These are phyloP conservation scores for Phaeotremella skinneri DNA, from an alignment of 768 basidiomycete species.

Conservation along the genomic window DNA sequence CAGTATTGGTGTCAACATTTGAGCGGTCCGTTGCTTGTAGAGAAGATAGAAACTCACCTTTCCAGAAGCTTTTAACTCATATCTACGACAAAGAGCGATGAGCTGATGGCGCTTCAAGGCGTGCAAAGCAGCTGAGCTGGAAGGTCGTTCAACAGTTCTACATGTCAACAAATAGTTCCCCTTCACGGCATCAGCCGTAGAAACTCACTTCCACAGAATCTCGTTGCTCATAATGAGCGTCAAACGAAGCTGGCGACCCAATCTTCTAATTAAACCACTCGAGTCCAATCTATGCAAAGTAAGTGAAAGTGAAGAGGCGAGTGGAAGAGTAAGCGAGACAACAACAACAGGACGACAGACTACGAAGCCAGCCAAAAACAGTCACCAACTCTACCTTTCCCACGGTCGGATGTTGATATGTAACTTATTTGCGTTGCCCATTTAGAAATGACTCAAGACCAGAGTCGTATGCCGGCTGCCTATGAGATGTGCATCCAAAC, in stretches of 20 bases:
- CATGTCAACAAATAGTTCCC: conserved; percentile 3
- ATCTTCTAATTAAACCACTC: too few relatives aligned
- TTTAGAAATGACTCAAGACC: too few relatives aligned
- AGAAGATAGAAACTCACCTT: conserved; percentile 25
- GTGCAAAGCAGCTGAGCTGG: conserved; percentile 39
- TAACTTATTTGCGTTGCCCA: background rate
- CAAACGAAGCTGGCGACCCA: too few relatives aligned
- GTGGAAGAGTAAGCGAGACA: background rate
- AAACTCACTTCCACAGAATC: conserved; percentile 39
- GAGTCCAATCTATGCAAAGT: too few relatives aligned
- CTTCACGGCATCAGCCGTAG: background rate
- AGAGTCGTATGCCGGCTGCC: too few relatives aligned
- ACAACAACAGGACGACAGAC: background rate
- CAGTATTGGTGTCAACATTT: background rate
- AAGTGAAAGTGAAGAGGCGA: too few relatives aligned
- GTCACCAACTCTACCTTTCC: conserved; percentile 3
- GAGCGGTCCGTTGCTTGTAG: conserved; percentile 4
- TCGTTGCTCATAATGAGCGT: conserved; percentile 29
- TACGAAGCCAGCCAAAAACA: background rate
- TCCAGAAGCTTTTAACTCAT: conserved; percentile 42
- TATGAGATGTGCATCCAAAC: too few relatives aligned
- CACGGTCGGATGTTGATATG: background rate
- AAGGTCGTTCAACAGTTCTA: background rate
- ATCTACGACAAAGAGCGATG: conserved; percentile 40
- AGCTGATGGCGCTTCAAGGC: conserved; percentile 45